Percentiles rank a stretch among this genome's conserved stretches.
These are phyloP conservation scores for Strigomonas culicis DNA, from an alignment of 208 protist genomes.

Conservation along the genomic window DNA sequence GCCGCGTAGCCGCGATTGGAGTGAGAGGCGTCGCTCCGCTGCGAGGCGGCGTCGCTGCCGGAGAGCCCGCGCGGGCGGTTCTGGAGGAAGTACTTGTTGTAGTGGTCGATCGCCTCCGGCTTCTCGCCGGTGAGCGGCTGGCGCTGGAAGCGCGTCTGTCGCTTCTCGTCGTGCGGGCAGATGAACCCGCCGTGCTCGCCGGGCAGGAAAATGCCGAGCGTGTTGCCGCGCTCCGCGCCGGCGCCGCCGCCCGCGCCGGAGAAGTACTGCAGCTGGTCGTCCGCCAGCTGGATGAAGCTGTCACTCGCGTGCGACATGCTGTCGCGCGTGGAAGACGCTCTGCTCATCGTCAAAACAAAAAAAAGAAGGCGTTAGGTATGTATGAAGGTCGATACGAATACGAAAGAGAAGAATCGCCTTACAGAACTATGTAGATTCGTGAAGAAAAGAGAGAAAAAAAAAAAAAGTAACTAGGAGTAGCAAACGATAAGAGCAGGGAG, in stretches of 20 bases:
- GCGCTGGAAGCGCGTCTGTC: constrained; percentile 3
- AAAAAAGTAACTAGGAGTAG: constrained; percentile 12
- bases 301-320: not conserved
- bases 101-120: not conserved
- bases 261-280: constrained; percentile 15
- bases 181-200: not conserved
- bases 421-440: no score
- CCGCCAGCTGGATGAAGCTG: constrained; percentile 5
- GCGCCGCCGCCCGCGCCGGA: not conserved
- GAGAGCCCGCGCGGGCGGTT: not conserved
- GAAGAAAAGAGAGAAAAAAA: constrained; percentile 6
- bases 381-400: not conserved
- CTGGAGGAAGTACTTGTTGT: constrained; percentile 5
- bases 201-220: not conserved
- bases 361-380: not conserved
- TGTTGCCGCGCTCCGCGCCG: not conserved
- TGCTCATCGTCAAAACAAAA: not conserved
- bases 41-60: not conserved
- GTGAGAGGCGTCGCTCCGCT: not conserved
- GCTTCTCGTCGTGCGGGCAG: constrained; percentile 7
- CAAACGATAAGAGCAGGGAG: not conserved
- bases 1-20: not conserved
- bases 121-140: not conserved
- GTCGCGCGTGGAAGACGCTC: not conserved
- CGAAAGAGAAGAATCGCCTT: not conserved